Conservation (phyloP, 495 filamentous ascomycete genomes). For the Neurospora sp. region DNA sequence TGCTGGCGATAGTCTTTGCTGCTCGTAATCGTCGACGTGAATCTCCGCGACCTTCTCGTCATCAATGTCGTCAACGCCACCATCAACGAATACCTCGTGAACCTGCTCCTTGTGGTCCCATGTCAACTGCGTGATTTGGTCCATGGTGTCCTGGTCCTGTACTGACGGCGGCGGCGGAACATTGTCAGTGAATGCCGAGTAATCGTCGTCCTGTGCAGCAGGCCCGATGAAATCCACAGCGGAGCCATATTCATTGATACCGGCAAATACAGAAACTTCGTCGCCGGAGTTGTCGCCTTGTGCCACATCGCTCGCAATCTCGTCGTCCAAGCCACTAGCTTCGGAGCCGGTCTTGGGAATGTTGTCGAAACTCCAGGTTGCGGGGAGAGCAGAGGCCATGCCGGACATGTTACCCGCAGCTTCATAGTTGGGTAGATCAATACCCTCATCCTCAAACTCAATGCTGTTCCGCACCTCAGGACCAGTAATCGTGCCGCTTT, state of each 20-base stretch:
- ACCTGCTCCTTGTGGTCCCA: slow-evolving; percentile 26
- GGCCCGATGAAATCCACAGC: slow-evolving; percentile 28
- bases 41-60: slow-evolving; percentile 37
- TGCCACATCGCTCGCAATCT: slow-evolving; percentile 31
- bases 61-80: slow-evolving; percentile 21
- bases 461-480: slow-evolving; percentile 25
- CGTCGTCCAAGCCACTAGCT: slow-evolving; percentile 13
- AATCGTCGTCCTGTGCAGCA: slow-evolving; percentile 25
- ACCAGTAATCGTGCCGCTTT: background rate
- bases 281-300: slow-evolving; percentile 22
- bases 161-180: slow-evolving; percentile 3
- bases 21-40: slow-evolving; percentile 27
- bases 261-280: slow-evolving; percentile 7
- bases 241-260: slow-evolving; percentile 1
- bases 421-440: slow-evolving; percentile 15
- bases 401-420: slow-evolving; percentile 16
- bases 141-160: slow-evolving; percentile 14
- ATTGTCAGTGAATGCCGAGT: slow-evolving; percentile 9
- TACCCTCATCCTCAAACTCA: slow-evolving; percentile 27
- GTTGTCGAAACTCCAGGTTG: slow-evolving; percentile 30
- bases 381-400: slow-evolving; percentile 15
- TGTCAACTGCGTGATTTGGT: slow-evolving; percentile 13
- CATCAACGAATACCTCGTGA: slow-evolving; percentile 22
- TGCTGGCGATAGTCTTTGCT: slow-evolving; percentile 2
- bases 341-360: slow-evolving; percentile 8